Percentiles rank a stretch among this genome's conserved stretches.
Conservation (phyloP, 1,284 basidiomycete species). For the Irpex sp. region DNA sequence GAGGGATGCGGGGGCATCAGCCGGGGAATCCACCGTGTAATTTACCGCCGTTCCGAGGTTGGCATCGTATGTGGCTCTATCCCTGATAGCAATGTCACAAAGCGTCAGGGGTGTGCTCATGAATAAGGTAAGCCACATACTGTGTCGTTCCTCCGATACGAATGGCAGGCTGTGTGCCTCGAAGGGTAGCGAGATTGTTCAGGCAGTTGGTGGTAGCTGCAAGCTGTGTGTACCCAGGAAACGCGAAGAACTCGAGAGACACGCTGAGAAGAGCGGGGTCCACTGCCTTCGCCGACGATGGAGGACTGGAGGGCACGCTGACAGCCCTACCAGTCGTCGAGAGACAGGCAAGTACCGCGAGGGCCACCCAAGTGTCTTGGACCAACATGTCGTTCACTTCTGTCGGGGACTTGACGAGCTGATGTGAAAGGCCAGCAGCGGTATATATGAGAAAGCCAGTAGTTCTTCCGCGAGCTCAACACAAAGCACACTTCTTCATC, state of each 20-base stretch:
- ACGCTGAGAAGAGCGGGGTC: constrained; percentile 34
- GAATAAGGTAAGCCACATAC: constrained; percentile 15
- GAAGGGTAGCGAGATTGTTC: constrained; percentile 30
- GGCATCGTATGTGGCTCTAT: constrained; percentile 38
- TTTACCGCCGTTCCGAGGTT: constrained; percentile 31
- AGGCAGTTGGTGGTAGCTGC: constrained; percentile 35
- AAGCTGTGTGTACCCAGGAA: constrained; percentile 36
- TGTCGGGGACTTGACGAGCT: too few relatives aligned
- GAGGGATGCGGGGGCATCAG: constrained; percentile 34
- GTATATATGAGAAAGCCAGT: too few relatives aligned
- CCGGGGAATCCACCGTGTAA: constrained; percentile 36
- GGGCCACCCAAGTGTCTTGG: too few relatives aligned
- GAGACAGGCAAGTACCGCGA: background rate
- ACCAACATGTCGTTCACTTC: too few relatives aligned
- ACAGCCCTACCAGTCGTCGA: constrained; percentile 12
- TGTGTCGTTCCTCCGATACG: constrained; percentile 43
- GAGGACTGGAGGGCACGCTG: constrained; percentile 28
- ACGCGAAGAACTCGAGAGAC: constrained; percentile 41
- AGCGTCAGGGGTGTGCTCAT: too few relatives aligned
- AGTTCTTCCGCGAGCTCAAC: too few relatives aligned
- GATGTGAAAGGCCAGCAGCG: too few relatives aligned
- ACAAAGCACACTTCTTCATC: background rate
- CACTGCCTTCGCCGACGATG: constrained; percentile 27
- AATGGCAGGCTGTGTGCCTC: constrained; percentile 34
- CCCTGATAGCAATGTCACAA: constrained; percentile 20